These are phyloP conservation scores for Acmispon strigosus DNA, from an alignment of 306 rosid genomes.

Conservation along the genomic window DNA sequence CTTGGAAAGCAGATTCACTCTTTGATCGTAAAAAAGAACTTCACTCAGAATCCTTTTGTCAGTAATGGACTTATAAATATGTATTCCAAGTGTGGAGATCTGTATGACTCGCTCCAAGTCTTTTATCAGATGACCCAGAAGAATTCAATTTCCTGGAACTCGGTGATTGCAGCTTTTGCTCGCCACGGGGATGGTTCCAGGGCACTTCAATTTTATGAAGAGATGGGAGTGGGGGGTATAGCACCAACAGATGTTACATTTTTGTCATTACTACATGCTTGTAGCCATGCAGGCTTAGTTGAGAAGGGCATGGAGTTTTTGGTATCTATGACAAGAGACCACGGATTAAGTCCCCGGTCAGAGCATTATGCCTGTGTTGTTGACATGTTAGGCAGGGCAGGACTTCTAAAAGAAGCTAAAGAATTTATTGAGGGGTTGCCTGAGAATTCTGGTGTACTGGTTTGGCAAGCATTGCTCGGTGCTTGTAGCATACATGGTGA, in stretches of 20 bases:
- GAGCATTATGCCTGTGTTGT: constrained; percentile 82
- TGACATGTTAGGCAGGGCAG: constrained; percentile 91
- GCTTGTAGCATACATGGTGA: constrained; percentile 75
- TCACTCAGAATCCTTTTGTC: constrained; percentile 54
- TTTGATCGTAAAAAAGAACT: constrained; percentile 51
- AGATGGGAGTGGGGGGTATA: constrained; percentile 51
- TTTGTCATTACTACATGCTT: constrained; percentile 83
- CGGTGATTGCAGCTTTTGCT: constrained; percentile 81
- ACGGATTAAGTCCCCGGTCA: constrained; percentile 49
- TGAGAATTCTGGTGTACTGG: constrained; percentile 44
- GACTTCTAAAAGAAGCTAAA: constrained; percentile 68
- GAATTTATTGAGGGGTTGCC: constrained; percentile 45
- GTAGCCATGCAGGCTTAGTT: constrained; percentile 80
- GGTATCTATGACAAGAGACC: constrained; percentile 63
- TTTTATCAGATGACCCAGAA: constrained; percentile 47
- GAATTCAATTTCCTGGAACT: constrained; percentile 79
- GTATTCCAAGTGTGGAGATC: constrained; percentile 85
- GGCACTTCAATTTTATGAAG: constrained; percentile 58
- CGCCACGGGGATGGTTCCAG: constrained; percentile 71
- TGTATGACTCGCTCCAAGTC: constrained; percentile 49
- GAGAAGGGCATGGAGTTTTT: constrained; percentile 71
- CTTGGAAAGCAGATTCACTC: constrained; percentile 75
- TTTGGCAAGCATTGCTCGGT: constrained; percentile 95
- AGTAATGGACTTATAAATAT: constrained; percentile 83
- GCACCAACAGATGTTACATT: constrained; percentile 67